Percentiles rank a stretch among this genome's conserved stretches.
Evolutionary conservation across 805 yeast species (phyloP).

Genomic region (Barnettozyma siamensis): DNA sequence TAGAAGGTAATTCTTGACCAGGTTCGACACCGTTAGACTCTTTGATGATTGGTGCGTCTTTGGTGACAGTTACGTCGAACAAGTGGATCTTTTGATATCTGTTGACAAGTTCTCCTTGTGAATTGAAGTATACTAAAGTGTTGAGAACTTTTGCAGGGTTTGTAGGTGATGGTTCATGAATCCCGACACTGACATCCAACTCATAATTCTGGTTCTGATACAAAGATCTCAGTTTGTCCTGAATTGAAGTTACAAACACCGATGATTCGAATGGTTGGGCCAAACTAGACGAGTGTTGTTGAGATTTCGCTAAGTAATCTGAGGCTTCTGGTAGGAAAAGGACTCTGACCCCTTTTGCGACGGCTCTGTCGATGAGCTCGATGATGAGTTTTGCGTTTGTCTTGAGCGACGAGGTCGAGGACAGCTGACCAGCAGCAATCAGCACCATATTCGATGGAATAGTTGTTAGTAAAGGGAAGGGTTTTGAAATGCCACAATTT

Average conservation of each 20-base stretch:
- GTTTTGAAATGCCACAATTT: not conserved
- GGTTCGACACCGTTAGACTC: conserved; percentile 72
- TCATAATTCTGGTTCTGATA: conserved; percentile 25
- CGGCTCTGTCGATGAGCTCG: conserved; percentile 58
- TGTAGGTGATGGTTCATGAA: conserved; percentile 68
- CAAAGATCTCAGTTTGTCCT: conserved; percentile 36
- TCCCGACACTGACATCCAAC: conserved; percentile 74
- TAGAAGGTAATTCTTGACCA: conserved; percentile 49
- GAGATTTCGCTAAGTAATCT: conserved; percentile 64
- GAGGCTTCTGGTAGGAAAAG: conserved; percentile 91
- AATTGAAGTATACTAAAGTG: conserved; percentile 64
- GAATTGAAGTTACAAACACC: conserved; percentile 37
- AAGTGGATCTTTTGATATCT: conserved; percentile 82
- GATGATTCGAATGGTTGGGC: conserved; percentile 41
- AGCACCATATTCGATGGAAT: conserved; percentile 43
- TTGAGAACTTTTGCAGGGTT: conserved; percentile 51
- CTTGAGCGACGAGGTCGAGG: conserved; percentile 59
- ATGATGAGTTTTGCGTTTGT: conserved; percentile 57
- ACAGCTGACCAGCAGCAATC: conserved; percentile 83
- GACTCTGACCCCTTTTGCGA: conserved; percentile 52
- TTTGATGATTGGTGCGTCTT: conserved; percentile 75
- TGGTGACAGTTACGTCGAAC: conserved; percentile 75
- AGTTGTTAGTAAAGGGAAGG: not conserved
- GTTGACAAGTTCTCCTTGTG: conserved; percentile 57
- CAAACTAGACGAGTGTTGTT: conserved; percentile 52